phyloP scores from a whole-genome alignment of 305 asterid genomes.

The Fraxinus paxiana region DNA sequence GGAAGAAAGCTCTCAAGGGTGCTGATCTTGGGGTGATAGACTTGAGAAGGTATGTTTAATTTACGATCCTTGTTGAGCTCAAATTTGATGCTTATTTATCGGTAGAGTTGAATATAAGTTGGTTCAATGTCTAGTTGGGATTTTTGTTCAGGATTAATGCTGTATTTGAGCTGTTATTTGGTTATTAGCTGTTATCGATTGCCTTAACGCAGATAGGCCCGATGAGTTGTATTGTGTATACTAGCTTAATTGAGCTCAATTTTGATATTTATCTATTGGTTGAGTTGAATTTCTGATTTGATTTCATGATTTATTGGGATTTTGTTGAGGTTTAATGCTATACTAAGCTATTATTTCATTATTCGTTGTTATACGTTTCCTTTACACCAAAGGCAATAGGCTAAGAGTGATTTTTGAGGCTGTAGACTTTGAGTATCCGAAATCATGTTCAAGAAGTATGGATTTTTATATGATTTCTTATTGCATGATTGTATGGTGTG shows the following conservation, averaged over 20 bases:
- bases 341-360: constrained; percentile 1
- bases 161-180: neutral
- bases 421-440: neutral
- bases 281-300: neutral
- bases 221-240: neutral
- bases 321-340: constrained; percentile 12
- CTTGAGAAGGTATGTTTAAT: constrained; percentile 39
- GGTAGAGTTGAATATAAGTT: neutral
- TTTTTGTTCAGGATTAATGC: constrained; percentile 1
- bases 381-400: neutral
- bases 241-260: constrained; percentile 15
- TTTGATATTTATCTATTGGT: neutral
- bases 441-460: neutral
- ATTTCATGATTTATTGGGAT: neutral
- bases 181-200: constrained; percentile 6
- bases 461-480: too few relatives aligned
- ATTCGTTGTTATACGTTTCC: neutral
- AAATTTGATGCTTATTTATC: neutral
- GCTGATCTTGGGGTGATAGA: constrained; percentile 67
- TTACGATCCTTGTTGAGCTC: constrained; percentile 17
- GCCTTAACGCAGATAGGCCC: neutral
- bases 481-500: too few relatives aligned
- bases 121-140: neutral
- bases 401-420: neutral
- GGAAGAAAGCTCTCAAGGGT: constrained; percentile 69